Evolutionary conservation across 2,329 filamentous ascomycete species (phyloP).

Genomic region (Penicillium carneum): DNA sequence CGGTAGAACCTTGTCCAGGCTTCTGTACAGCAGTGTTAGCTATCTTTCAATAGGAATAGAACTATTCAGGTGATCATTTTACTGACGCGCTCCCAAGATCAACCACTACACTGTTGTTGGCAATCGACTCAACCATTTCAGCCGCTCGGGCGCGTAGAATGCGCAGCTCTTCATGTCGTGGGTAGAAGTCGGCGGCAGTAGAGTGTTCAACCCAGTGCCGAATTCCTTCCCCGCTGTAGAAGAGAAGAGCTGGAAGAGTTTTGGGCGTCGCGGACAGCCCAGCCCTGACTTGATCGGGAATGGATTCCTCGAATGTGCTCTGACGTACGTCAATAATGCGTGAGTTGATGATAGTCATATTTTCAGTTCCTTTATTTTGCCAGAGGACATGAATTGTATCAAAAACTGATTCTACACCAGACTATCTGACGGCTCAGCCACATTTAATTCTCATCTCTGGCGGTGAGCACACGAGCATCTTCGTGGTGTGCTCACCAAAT

Average conservation of each 20-base stretch:
- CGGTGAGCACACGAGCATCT: no score
- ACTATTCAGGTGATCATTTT: not conserved
- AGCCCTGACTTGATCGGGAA: slow-evolving; percentile 1
- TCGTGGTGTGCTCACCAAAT: no score
- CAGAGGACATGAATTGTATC: not conserved
- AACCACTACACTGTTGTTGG: slow-evolving; percentile 7
- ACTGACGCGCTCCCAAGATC: slow-evolving; percentile 4
- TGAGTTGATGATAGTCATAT: not conserved
- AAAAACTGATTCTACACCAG: not conserved
- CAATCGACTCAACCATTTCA: not conserved
- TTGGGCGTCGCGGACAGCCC: not conserved
- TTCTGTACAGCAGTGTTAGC: not conserved
- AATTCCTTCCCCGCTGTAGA: slow-evolving; percentile 1
- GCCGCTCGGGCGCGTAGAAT: slow-evolving; percentile 4
- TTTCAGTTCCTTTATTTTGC: not conserved
- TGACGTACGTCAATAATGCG: slow-evolving; percentile 1
- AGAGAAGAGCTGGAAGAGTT: slow-evolving; percentile 3
- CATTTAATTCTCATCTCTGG: no score
- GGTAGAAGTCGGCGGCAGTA: slow-evolving; percentile 2
- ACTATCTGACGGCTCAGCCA: no score
- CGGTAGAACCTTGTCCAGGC: slow-evolving; percentile 3
- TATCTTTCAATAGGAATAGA: not conserved
- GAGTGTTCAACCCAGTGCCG: slow-evolving; percentile 5
- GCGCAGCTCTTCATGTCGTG: slow-evolving; percentile 9
- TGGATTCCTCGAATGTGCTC: slow-evolving; percentile 4